Conservation (phyloP, 495 filamentous ascomycete species). For the Aspergillus wentii region DNA sequence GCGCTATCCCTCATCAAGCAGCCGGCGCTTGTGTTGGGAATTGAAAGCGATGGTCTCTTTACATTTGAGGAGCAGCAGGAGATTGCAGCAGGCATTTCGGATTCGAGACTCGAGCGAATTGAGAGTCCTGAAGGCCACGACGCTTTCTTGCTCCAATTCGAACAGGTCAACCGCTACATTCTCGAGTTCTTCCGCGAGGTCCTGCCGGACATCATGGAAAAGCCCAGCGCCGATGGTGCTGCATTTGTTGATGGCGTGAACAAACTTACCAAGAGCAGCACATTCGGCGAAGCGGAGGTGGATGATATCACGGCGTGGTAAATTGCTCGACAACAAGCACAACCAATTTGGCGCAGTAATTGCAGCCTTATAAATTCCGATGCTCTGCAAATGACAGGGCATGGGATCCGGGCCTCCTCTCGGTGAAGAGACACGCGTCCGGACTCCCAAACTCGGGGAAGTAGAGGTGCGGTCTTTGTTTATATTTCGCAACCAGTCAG, state of each 20-base stretch:
- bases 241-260: conserved; percentile 31
- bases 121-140: conserved; percentile 94
- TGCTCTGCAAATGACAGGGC: conserved; percentile 11
- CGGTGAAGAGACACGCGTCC: conserved; percentile 6
- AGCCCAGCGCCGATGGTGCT: conserved; percentile 41
- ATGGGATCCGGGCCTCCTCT: conserved; percentile 9
- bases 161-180: conserved; percentile 89
- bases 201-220: conserved; percentile 80
- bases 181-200: conserved; percentile 77
- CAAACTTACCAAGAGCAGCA: conserved; percentile 69
- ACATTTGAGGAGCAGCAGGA: conserved; percentile 96
- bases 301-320: conserved; percentile 98
- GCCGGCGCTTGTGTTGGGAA: conserved; percentile 84
- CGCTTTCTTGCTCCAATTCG: conserved; percentile 92
- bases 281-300: conserved; percentile 91
- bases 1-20: conserved; percentile 82
- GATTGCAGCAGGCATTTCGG: conserved; percentile 74
- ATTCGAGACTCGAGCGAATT: conserved; percentile 75
- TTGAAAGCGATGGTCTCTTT: conserved; percentile 91
- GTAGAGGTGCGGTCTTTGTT: conserved; percentile 37
- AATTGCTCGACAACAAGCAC: conserved; percentile 4
- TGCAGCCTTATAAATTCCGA: conserved; percentile 29
- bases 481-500: conserved; percentile 38
- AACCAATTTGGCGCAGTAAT: conserved; percentile 16
- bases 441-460: conserved; percentile 20